Evolutionary conservation across 2,329 filamentous ascomycete species (phyloP).

Genomic region (Apiospora aurea): DNA sequence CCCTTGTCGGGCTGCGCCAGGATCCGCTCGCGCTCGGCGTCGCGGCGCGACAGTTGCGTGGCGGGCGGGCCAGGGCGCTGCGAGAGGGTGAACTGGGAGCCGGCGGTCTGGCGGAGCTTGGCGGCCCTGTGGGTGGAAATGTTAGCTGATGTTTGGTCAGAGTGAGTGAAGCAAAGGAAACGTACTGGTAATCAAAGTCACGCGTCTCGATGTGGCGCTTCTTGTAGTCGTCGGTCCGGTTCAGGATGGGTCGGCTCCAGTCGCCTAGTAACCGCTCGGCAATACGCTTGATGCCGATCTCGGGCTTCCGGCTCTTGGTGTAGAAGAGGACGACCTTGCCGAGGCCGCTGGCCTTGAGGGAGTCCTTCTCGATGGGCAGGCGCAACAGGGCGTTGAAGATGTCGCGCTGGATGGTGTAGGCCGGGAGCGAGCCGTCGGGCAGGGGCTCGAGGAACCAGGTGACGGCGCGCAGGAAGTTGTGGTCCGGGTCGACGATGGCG

Average conservation of each 20-base stretch:
- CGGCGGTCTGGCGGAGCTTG: constrained; percentile 55
- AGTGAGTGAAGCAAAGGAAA: too few relatives aligned
- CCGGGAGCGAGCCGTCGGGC: constrained; percentile 90
- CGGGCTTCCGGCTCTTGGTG: constrained; percentile 90
- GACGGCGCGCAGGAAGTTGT: constrained; percentile 92
- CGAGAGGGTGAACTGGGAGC: constrained; percentile 57
- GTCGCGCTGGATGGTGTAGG: constrained; percentile 97
- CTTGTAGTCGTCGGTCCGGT: constrained; percentile 93
- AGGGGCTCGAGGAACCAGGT: constrained; percentile 97
- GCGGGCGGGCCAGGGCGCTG: constrained; percentile 48
- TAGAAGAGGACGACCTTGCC: constrained; percentile 98
- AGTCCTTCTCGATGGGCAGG: constrained; percentile 90
- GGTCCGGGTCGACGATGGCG: constrained; percentile 90
- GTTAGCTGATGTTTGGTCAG: constrained; percentile 26
- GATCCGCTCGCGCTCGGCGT: constrained; percentile 63
- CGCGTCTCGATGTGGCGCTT: constrained; percentile 74
- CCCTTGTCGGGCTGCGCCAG: constrained; percentile 59
- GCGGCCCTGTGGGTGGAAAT: constrained; percentile 51
- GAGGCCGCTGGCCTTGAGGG: constrained; percentile 87
- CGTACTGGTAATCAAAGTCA: constrained; percentile 70
- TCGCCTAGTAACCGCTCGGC: constrained; percentile 92
- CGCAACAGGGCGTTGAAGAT: constrained; percentile 82
- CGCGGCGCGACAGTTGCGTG: constrained; percentile 40
- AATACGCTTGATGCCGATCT: constrained; percentile 88
- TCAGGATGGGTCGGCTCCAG: constrained; percentile 94